A percentile compares a stretch with the other conserved stretches of the same genome.
phyloP scores from a whole-genome alignment of 2,329 filamentous ascomycete genomes.

The Trichocomaceae sp. region DNA sequence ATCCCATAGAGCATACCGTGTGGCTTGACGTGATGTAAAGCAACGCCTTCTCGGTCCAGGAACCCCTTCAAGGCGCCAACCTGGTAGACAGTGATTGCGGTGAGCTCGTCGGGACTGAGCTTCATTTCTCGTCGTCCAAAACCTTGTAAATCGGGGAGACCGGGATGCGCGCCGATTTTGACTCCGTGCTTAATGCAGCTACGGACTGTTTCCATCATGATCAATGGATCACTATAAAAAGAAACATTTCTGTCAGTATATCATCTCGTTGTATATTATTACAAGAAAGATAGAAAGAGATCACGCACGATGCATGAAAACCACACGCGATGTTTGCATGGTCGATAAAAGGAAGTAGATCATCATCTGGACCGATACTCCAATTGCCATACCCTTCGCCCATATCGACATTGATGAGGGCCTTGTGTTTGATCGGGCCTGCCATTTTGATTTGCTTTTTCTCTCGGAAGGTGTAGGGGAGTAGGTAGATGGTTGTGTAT shows the following conservation, averaged over 20 bases:
- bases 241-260: not conserved
- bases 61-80: conserved; percentile 57
- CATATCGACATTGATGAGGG: conserved; percentile 45
- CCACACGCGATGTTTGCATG: conserved; percentile 59
- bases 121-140: conserved; percentile 59
- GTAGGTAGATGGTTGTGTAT: not conserved
- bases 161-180: conserved; percentile 56
- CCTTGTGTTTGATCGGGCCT: conserved; percentile 44
- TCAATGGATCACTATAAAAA: conserved; percentile 51
- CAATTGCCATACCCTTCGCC: conserved; percentile 46
- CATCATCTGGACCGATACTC: conserved; percentile 50
- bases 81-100: conserved; percentile 55
- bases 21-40: conserved; percentile 57
- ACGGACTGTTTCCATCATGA: conserved; percentile 56
- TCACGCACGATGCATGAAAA: conserved; percentile 38
- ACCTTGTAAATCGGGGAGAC: conserved; percentile 58
- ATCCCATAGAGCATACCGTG: conserved; percentile 56
- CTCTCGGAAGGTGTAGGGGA: no score
- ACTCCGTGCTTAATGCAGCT: conserved; percentile 54
- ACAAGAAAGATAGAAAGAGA: not conserved
- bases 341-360: conserved; percentile 56
- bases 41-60: conserved; percentile 50
- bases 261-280: not conserved
- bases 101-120: conserved; percentile 51
- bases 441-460: conserved; percentile 31